phyloP scores from a whole-genome alignment of 1,139 yeast genomes.

The Suhomyces chickasaworum region DNA sequence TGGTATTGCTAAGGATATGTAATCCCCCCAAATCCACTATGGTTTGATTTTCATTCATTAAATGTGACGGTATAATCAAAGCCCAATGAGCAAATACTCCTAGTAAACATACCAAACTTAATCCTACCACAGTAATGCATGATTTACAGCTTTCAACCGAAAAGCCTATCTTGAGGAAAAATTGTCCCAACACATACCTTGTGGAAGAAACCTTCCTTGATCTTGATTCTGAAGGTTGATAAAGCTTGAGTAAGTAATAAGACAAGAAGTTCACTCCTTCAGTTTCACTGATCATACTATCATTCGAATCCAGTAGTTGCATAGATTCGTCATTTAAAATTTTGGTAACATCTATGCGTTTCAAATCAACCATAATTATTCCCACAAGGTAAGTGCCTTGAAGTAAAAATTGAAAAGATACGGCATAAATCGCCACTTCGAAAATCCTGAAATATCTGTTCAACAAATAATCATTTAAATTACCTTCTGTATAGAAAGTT shows the following conservation, averaged over 20 bases:
- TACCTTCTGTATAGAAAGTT: constrained; percentile 22
- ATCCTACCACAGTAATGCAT: constrained; percentile 7
- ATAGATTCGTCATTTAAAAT: constrained; percentile 29
- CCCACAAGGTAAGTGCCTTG: constrained; percentile 67
- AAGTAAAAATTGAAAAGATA: constrained; percentile 57
- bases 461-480: constrained; percentile 21
- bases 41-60: constrained; percentile 22
- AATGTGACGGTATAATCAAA: constrained; percentile 28
- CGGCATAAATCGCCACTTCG: constrained; percentile 32
- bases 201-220: constrained; percentile 22
- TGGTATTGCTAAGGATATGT: constrained; percentile 21
- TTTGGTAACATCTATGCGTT: constrained; percentile 63
- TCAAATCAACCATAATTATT: constrained; percentile 65
- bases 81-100: constrained; percentile 30
- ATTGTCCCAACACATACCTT: constrained; percentile 37
- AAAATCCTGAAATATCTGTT: constrained; percentile 22
- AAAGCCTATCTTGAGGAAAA: constrained; percentile 36
- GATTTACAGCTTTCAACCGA: constrained; percentile 22
- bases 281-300: constrained; percentile 4
- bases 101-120: constrained; percentile 23
- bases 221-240: constrained; percentile 19
- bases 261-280: constrained; percentile 34
- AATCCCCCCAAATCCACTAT: constrained; percentile 22
- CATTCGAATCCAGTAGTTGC: neutral
- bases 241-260: constrained; percentile 25